Conservation (phyloP, 1,284 basidiomycete species). For the Flammula alnicola region DNA sequence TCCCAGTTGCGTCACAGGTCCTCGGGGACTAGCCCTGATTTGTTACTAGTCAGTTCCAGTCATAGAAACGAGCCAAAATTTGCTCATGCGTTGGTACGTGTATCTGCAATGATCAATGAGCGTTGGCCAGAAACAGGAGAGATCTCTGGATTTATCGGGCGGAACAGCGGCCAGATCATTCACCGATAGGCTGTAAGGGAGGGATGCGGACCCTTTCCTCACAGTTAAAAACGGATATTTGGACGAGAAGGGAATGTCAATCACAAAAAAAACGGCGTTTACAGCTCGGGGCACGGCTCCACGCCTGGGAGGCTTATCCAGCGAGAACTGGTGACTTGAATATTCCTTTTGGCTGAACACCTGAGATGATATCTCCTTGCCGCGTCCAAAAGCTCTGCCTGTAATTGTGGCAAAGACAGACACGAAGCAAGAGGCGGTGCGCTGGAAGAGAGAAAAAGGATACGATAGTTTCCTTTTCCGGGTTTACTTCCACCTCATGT, state of each 20-base stretch:
- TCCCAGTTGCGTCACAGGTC: constrained; percentile 23
- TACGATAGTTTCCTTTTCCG: constrained; percentile 5
- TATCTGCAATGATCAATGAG: constrained; percentile 28
- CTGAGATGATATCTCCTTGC: constrained; percentile 11
- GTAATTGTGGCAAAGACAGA: constrained; percentile 2
- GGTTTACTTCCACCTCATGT: neutral
- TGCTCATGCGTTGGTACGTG: constrained; percentile 18
- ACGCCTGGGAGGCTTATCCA: neutral
- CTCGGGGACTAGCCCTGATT: constrained; percentile 25
- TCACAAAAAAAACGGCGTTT: constrained; percentile 20
- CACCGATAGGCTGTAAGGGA: constrained; percentile 23
- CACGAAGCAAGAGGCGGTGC: constrained; percentile 15
- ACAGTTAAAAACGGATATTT: constrained; percentile 20
- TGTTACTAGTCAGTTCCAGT: constrained; percentile 26
- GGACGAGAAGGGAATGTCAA: constrained; percentile 19
- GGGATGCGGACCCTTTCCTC: constrained; percentile 21
- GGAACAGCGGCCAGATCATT: constrained; percentile 27
- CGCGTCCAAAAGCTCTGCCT: constrained; percentile 19
- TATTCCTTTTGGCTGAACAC: constrained; percentile 14
- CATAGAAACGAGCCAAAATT: constrained; percentile 24
- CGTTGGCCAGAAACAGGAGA: constrained; percentile 30
- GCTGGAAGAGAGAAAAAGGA: neutral
- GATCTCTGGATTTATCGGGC: constrained; percentile 22
- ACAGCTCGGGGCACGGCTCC: constrained; percentile 18
- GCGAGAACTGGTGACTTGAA: constrained; percentile 14